phyloP scores from a whole-genome alignment of 768 basidiomycete genomes.

The Psilocybe subaeruginosa region DNA sequence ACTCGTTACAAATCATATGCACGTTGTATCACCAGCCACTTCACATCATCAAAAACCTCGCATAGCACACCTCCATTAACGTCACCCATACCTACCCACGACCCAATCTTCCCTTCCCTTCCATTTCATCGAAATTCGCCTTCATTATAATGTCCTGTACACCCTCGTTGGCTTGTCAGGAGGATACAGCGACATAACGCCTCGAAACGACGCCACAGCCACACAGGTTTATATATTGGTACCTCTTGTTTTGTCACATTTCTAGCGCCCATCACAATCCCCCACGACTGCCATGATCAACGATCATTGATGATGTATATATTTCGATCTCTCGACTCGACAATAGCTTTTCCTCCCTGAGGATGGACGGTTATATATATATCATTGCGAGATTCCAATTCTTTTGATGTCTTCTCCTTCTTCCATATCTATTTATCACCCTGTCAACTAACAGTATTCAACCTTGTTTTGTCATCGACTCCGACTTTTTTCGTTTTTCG shows the following conservation, averaged over 20 bases:
- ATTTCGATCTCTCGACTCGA: conserved; percentile 1
- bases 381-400: conserved; percentile 6
- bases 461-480: background rate
- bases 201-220: conserved; percentile 3
- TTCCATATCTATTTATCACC: conserved; percentile 7
- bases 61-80: conserved; percentile 1
- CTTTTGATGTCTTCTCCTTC: background rate
- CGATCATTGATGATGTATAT: conserved; percentile 7
- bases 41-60: conserved; percentile 15
- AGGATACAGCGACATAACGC: conserved; percentile 1
- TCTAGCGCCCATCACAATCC: background rate
- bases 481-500: background rate
- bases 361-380: conserved; percentile 22
- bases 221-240: conserved; percentile 10
- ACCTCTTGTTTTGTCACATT: conserved; percentile 12
- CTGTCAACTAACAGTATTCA: conserved; percentile 1
- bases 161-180: background rate
- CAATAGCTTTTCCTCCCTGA: conserved; percentile 4
- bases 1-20: conserved; percentile 30
- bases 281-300: conserved; percentile 2
- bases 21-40: conserved; percentile 45
- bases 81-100: conserved; percentile 6
- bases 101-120: conserved; percentile 2
- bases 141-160: conserved; percentile 4
- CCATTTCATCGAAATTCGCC: background rate